Conservation (phyloP, 2,329 filamentous ascomycete species). For the Nannizziopsis barbatae region DNA sequence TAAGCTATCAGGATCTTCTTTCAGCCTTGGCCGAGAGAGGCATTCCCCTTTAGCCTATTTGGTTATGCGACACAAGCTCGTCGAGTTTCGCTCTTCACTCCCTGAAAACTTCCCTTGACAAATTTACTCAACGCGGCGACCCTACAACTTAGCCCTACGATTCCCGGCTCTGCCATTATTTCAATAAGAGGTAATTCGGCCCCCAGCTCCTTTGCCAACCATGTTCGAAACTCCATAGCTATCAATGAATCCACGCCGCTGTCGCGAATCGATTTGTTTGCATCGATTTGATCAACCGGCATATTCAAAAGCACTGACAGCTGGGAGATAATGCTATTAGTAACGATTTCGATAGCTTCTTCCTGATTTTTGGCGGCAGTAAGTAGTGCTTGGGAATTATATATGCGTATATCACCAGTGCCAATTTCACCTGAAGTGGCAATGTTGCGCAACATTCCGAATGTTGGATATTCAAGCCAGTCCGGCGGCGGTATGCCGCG, state of each 20-base stretch:
- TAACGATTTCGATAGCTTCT: constrained; percentile 16
- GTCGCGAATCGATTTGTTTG: constrained; percentile 9
- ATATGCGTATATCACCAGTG: constrained; percentile 6
- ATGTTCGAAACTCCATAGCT: constrained; percentile 16
- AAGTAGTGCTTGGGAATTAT: constrained; percentile 13
- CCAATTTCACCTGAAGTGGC: constrained; percentile 6
- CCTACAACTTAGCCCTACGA: constrained; percentile 12
- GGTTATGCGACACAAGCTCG: too few relatives aligned
- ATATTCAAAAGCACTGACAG: constrained; percentile 18
- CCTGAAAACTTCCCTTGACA: constrained; percentile 11
- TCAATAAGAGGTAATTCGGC: constrained; percentile 14
- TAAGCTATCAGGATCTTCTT: too few relatives aligned
- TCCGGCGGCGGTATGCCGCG: constrained; percentile 15
- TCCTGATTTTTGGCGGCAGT: constrained; percentile 12
- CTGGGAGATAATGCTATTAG: constrained; percentile 16
- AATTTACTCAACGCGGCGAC: constrained; percentile 17
- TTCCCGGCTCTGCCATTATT: constrained; percentile 11
- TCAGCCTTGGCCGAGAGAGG: too few relatives aligned
- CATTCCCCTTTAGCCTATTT: too few relatives aligned
- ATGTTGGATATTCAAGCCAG: constrained; percentile 22
- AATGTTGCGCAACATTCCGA: constrained; percentile 11
- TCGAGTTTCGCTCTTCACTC: too few relatives aligned
- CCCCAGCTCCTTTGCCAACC: constrained; percentile 15
- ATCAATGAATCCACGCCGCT: constrained; percentile 16
- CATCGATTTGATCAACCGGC: constrained; percentile 16